These are phyloP conservation scores for Aspergillus terreus DNA, from an alignment of 2,329 filamentous ascomycete genomes.

Conservation along the genomic window DNA sequence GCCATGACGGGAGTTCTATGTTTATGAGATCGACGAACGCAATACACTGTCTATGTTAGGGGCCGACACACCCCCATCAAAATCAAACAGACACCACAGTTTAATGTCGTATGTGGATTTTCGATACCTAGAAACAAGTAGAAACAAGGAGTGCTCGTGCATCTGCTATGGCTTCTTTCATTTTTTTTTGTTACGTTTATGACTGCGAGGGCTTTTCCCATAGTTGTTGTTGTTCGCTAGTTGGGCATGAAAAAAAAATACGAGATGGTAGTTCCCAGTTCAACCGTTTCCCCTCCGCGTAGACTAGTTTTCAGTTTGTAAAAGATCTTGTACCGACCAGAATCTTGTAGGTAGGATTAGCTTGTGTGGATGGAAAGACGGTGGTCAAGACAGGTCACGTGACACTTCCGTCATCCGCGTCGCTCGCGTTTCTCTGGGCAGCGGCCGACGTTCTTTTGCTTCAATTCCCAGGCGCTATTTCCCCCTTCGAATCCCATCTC, in stretches of 20 bases:
- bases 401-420: conserved; percentile 14
- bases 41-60: conserved; percentile 31
- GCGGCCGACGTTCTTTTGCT: conserved; percentile 1
- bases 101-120: conserved; percentile 30
- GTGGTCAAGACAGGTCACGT: conserved; percentile 10
- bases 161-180: conserved; percentile 27
- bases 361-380: no score
- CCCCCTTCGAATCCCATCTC: background rate
- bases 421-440: conserved; percentile 17
- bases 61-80: conserved; percentile 18
- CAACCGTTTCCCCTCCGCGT: background rate
- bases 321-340: background rate
- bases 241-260: conserved; percentile 31
- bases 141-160: conserved; percentile 25
- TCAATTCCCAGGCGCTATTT: conserved; percentile 9
- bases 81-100: conserved; percentile 23
- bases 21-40: conserved; percentile 44
- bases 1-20: conserved; percentile 33
- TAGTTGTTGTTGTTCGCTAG: conserved; percentile 21
- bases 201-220: conserved; percentile 25
- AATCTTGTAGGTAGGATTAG: no score
- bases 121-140: conserved; percentile 27
- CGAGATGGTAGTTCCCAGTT: conserved; percentile 21
- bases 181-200: conserved; percentile 28
- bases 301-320: background rate